Percentiles rank a stretch among this genome's conserved stretches.
phyloP scores from a whole-genome alignment of 805 yeast genomes.

The Suhomyces canberraensis region DNA sequence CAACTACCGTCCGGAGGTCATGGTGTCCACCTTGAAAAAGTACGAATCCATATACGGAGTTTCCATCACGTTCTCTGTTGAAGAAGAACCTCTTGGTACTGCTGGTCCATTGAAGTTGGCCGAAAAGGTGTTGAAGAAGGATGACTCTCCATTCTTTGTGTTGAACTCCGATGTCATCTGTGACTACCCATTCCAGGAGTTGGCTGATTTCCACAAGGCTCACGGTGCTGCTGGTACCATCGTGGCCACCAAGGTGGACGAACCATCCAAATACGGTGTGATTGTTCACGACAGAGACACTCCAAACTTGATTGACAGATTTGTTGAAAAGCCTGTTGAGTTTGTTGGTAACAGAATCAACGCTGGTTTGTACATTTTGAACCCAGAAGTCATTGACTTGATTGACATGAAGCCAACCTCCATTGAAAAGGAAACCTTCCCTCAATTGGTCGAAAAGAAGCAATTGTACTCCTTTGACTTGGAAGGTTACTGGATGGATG shows the following conservation, averaged over 20 bases:
- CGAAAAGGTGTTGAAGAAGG: conserved; percentile 88
- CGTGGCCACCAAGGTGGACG: conserved; percentile 99
- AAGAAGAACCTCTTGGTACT: conserved; percentile 98
- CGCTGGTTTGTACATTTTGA: conserved; percentile 97
- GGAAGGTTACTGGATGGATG: conserved; percentile 99
- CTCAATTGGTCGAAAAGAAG: conserved; percentile 84
- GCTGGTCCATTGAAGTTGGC: conserved; percentile 99
- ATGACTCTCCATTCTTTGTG: conserved; percentile 94
- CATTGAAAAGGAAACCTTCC: conserved; percentile 99
- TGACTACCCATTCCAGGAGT: conserved; percentile 94
- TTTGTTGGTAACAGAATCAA: conserved; percentile 99
- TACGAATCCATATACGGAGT: conserved; percentile 96
- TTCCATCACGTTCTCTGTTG: conserved; percentile 92
- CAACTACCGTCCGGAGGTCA: conserved; percentile 98
- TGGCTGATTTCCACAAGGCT: conserved; percentile 86
- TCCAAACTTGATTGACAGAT: conserved; percentile 94
- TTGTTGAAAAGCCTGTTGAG: conserved; percentile 99
- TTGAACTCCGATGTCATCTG: conserved; percentile 98
- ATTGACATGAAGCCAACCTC: conserved; percentile 98
- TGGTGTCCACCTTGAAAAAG: conserved; percentile 92
- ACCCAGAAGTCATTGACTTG: conserved; percentile 95
- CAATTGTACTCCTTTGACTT: conserved; percentile 91
- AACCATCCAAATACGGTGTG: conserved; percentile 99
- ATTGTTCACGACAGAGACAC: conserved; percentile 95
- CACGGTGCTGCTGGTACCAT: conserved; percentile 99